These are phyloP conservation scores for Penicillium sp. DNA, from an alignment of 2,329 filamentous ascomycete genomes.

Conservation along the genomic window DNA sequence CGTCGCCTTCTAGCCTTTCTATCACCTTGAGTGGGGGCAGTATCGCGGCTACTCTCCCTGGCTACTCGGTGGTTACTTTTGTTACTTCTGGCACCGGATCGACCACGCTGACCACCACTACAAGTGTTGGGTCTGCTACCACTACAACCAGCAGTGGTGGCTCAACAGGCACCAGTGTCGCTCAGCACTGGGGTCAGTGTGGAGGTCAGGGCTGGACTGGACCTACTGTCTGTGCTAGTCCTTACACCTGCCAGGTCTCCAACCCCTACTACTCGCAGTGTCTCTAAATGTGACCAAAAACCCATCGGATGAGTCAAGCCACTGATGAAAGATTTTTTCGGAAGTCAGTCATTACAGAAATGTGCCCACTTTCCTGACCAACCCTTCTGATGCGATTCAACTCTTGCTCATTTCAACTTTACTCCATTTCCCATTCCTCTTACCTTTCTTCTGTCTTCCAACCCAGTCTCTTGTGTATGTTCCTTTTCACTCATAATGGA, in stretches of 20 bases:
- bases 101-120: neutral
- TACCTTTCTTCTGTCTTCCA: no score
- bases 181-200: conserved; percentile 11
- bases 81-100: neutral
- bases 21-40: conserved; percentile 8
- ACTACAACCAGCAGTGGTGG: conserved; percentile 3
- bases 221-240: conserved; percentile 7
- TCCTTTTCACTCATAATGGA: no score
- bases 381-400: no score
- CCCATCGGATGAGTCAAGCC: neutral
- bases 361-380: neutral
- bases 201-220: conserved; percentile 11
- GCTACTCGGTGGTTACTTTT: conserved; percentile 11
- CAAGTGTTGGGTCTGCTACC: neutral
- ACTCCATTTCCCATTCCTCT: no score
- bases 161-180: neutral
- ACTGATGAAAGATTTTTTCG: neutral
- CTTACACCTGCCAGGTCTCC: conserved; percentile 8
- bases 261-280: conserved; percentile 12
- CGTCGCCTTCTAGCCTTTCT: conserved; percentile 1
- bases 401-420: no score
- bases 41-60: conserved; percentile 7
- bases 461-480: no score
- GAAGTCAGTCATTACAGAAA: neutral
- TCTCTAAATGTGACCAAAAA: neutral